Conservation (phyloP, 805 yeast species). For the Komagataella ulmi region DNA sequence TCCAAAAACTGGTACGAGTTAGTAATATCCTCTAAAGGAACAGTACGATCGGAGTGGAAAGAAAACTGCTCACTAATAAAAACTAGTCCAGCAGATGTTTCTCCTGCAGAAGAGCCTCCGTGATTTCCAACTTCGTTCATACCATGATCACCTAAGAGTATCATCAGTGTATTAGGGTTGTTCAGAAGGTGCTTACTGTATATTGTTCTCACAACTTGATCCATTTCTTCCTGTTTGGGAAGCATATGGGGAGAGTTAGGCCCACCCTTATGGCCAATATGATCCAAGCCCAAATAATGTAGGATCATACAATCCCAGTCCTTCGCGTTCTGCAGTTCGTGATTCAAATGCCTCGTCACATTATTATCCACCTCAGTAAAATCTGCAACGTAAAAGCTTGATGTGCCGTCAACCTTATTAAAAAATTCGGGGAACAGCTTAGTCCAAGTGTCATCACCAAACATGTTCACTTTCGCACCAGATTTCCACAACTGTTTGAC, state of each 20-base stretch:
- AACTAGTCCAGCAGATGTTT: slow-evolving; percentile 75
- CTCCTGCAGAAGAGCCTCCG: slow-evolving; percentile 91
- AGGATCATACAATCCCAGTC: slow-evolving; percentile 79
- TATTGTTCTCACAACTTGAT: slow-evolving; percentile 39
- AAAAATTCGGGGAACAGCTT: slow-evolving; percentile 72
- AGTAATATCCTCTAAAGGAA: slow-evolving; percentile 17
- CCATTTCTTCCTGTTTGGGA: slow-evolving; percentile 79
- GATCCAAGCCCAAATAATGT: slow-evolving; percentile 91
- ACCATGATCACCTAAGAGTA: slow-evolving; percentile 89
- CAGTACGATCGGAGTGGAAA: slow-evolving; percentile 3
- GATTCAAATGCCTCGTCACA: slow-evolving; percentile 75
- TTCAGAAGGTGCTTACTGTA: slow-evolving; percentile 20
- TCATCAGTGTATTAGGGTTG: slow-evolving; percentile 40
- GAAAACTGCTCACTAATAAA: slow-evolving; percentile 52
- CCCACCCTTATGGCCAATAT: slow-evolving; percentile 96
- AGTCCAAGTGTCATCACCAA: slow-evolving; percentile 97
- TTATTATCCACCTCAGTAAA: slow-evolving; percentile 88
- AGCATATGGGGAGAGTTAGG: slow-evolving; percentile 74
- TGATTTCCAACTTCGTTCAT: slow-evolving; percentile 95
- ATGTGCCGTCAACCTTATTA: slow-evolving; percentile 66
- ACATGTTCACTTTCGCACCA: slow-evolving; percentile 53
- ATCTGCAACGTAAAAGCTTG: slow-evolving; percentile 89
- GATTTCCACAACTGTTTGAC: slow-evolving; percentile 42
- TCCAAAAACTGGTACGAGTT: slow-evolving; percentile 39
- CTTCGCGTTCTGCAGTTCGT: slow-evolving; percentile 29